Evolutionary conservation across 2,329 filamentous ascomycete genomes (phyloP).

Genomic region (Neofusicoccum sp.): DNA sequence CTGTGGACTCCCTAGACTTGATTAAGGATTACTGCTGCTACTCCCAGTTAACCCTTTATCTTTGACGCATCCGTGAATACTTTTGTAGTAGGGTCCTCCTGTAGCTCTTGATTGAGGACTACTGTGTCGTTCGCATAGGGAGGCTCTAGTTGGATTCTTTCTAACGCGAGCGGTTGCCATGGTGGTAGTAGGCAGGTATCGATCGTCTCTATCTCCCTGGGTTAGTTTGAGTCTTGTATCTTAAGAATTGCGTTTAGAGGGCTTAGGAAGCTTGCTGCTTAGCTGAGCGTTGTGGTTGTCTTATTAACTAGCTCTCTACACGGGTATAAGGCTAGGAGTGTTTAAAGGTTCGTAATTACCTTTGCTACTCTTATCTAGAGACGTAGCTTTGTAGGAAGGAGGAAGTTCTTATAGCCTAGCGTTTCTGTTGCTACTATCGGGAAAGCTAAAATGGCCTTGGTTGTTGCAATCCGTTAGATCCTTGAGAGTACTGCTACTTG

Average conservation of each 20-base stretch:
- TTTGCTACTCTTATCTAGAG: background rate
- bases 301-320: background rate
- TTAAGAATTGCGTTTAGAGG: background rate
- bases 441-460: background rate
- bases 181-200: background rate
- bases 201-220: background rate
- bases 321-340: background rate
- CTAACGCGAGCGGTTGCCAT: background rate
- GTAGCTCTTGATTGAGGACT: background rate
- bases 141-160: background rate
- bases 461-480: background rate
- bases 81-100: background rate
- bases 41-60: background rate
- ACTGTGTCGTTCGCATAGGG: no score
- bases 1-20: no score
- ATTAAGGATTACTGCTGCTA: background rate
- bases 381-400: background rate
- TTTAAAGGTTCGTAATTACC: background rate
- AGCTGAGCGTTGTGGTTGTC: background rate
- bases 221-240: background rate
- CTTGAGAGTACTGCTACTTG: background rate
- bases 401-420: conserved; percentile 5
- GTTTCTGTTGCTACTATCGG: background rate
- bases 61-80: background rate
- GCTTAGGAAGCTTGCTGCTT: background rate